These are phyloP conservation scores for Nothophytophthora sp. DNA, from an alignment of 352 stramenopile species.

Conservation along the genomic window DNA sequence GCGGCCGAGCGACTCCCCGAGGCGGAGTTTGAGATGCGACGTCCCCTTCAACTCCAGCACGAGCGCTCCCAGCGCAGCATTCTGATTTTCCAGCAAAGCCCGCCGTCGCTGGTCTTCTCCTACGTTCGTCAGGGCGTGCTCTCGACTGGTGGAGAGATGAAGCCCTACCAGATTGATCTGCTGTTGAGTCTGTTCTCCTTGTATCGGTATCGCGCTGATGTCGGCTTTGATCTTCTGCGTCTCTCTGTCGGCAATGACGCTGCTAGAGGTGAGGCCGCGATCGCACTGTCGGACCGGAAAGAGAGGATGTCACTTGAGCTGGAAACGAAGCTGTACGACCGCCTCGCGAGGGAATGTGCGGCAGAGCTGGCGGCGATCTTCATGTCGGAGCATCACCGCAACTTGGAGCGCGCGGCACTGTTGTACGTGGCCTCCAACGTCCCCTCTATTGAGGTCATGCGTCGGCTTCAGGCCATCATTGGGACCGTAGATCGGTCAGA, in stretches of 20 bases:
- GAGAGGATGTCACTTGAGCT: slow-evolving; percentile 60
- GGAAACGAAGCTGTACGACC: slow-evolving; percentile 78
- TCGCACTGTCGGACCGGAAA: slow-evolving; percentile 34
- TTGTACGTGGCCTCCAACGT: slow-evolving; percentile 79
- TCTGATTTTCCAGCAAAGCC: slow-evolving; percentile 75
- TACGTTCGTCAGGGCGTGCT: slow-evolving; percentile 50
- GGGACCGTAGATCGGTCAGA: slow-evolving; percentile 42
- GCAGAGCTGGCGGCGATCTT: slow-evolving; percentile 65
- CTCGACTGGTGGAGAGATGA: slow-evolving; percentile 23
- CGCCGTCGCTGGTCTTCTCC: slow-evolving; percentile 71
- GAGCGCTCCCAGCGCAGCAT: slow-evolving; percentile 31
- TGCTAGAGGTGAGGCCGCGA: slow-evolving; percentile 9
- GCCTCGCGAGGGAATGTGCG: slow-evolving; percentile 67
- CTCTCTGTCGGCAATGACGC: slow-evolving; percentile 23
- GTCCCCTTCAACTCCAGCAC: slow-evolving; percentile 7
- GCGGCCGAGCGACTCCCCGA: slow-evolving; percentile 50
- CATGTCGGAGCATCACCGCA: slow-evolving; percentile 46
- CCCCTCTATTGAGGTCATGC: slow-evolving; percentile 52
- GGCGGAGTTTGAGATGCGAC: slow-evolving; percentile 60
- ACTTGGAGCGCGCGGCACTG: slow-evolving; percentile 63
- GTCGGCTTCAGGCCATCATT: slow-evolving; percentile 51
- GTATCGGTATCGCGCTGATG: slow-evolving; percentile 85
- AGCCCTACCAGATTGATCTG: slow-evolving; percentile 67
- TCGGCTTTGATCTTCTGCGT: slow-evolving; percentile 55
- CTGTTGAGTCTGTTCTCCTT: slow-evolving; percentile 82